phyloP scores from a whole-genome alignment of 2,329 filamentous ascomycete species.

The Beauveria rudraprayagi region DNA sequence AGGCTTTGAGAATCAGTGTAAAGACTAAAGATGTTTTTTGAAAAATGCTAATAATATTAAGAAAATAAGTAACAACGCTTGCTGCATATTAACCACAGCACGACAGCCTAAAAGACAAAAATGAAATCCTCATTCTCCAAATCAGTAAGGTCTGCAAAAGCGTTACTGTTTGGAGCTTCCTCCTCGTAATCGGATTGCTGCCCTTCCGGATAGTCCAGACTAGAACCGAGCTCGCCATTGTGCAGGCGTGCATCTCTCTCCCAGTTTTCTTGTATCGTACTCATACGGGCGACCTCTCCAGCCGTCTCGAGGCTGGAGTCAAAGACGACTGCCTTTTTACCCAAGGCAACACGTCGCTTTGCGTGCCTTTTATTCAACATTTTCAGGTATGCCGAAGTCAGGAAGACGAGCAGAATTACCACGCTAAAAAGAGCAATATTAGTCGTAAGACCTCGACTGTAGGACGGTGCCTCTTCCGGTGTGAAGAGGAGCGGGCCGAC shows the following conservation, averaged over 20 bases:
- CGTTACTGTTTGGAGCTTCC: constrained; percentile 17
- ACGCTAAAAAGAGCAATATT: constrained; percentile 55
- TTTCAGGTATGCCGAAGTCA: constrained; percentile 38
- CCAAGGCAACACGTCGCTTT: constrained; percentile 43
- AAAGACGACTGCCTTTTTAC: constrained; percentile 49
- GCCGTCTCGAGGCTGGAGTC: constrained; percentile 52
- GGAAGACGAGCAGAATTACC: constrained; percentile 43
- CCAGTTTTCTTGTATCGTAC: constrained; percentile 18
- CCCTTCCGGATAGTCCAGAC: background rate
- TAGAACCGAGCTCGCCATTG: constrained; percentile 3
- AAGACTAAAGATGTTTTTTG: background rate
- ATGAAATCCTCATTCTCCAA: constrained; percentile 57
- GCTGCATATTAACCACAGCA: too few relatives aligned
- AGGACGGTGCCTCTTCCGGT: constrained; percentile 34
- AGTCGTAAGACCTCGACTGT: constrained; percentile 45
- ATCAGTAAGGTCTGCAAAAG: constrained; percentile 46
- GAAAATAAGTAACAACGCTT: background rate
- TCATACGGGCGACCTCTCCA: constrained; percentile 32
- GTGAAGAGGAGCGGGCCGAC: constrained; percentile 58
- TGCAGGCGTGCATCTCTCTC: background rate
- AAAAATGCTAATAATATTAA: constrained; percentile 19
- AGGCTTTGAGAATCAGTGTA: too few relatives aligned
- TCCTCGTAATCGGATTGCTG: constrained; percentile 9
- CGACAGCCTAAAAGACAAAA: constrained; percentile 37
- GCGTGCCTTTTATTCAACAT: constrained; percentile 49